Conservation (phyloP, 257 asterid genomes). For the Voacanga thouarsii region DNA sequence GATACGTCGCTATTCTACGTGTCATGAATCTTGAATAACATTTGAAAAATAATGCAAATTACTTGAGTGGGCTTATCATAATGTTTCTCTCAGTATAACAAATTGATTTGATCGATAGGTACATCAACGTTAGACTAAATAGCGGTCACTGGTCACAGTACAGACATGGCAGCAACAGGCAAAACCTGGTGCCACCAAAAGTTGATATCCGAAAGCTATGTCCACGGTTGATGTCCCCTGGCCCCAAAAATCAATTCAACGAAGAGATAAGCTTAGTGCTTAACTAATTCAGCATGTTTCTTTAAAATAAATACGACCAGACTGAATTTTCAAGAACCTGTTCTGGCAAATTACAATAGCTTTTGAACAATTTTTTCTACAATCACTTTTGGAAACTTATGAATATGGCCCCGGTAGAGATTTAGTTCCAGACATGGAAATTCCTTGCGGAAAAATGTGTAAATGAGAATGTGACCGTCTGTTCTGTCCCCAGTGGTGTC, state of each 20-base stretch:
- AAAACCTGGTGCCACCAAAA: neutral
- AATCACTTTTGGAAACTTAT: no score
- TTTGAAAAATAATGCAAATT: neutral
- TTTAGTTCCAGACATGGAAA: neutral
- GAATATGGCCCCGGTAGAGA: neutral
- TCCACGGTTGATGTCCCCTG: neutral
- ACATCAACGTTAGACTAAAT: neutral
- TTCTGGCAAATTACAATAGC: neutral
- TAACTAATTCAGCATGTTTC: neutral
- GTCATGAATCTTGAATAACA: neutral
- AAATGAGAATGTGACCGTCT: neutral
- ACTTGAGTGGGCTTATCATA: neutral
- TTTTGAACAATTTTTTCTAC: neutral
- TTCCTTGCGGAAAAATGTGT: neutral
- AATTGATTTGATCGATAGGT: slow-evolving; percentile 8
- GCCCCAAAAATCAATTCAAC: neutral
- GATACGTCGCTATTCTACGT: neutral
- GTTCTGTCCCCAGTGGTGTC: neutral
- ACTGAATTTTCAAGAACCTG: neutral
- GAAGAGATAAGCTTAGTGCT: neutral
- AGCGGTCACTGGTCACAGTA: neutral
- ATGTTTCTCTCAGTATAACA: slow-evolving; percentile 9
- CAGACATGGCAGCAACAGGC: slow-evolving; percentile 10
- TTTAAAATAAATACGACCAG: neutral
- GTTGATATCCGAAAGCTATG: slow-evolving; percentile 5